These are phyloP conservation scores for Cryptococcus sp. DNA, from an alignment of 1,284 basidiomycete species.

Conservation along the genomic window DNA sequence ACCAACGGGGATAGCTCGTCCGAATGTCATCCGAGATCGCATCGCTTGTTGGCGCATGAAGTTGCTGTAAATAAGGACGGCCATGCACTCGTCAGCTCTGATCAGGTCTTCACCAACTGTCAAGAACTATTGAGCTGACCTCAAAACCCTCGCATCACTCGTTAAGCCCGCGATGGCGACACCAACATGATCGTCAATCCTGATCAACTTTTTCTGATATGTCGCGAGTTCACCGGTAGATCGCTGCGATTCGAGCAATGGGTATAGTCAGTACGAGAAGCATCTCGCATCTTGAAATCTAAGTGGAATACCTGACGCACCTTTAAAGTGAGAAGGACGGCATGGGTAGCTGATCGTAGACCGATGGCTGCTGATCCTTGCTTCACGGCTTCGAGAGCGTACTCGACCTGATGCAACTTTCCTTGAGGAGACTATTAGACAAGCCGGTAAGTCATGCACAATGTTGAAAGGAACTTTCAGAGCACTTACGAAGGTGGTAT, in stretches of 20 bases:
- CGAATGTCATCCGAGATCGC: conserved; percentile 91
- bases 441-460: neutral
- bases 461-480: neutral
- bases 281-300: neutral
- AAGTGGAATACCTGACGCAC: conserved; percentile 50
- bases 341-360: conserved; percentile 90
- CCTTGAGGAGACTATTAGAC: conserved; percentile 45
- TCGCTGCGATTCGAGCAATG: conserved; percentile 60
- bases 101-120: neutral
- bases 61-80: conserved; percentile 63
- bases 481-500: conserved; percentile 73
- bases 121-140: conserved; percentile 58
- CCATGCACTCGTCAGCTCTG: conserved; percentile 1
- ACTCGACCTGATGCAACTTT: conserved; percentile 82
- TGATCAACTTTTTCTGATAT: conserved; percentile 99
- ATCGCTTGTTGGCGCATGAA: conserved; percentile 99
- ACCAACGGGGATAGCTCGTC: conserved; percentile 89
- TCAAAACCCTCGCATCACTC: conserved; percentile 94
- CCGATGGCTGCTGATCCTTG: conserved; percentile 98
- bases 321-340: conserved; percentile 90
- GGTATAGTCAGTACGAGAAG: conserved; percentile 3
- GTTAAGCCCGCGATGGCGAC: conserved; percentile 98
- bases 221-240: conserved; percentile 98
- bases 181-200: conserved; percentile 98
- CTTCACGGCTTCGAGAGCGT: conserved; percentile 98